phyloP scores from a whole-genome alignment of 306 rosid species.

The Glycyrrhiza uralensis region DNA sequence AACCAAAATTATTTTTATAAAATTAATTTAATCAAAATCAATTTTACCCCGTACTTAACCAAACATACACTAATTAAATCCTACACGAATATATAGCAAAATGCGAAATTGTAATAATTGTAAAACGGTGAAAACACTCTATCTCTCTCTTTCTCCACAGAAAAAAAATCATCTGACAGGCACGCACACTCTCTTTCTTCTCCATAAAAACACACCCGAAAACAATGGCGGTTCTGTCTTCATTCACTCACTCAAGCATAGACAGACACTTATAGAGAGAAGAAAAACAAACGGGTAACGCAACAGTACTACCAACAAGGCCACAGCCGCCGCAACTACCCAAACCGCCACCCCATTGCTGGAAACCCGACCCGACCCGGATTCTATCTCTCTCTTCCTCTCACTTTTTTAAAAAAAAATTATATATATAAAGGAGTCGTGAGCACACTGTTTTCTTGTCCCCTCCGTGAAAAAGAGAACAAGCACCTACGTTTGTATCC shows the following conservation, averaged over 20 bases:
- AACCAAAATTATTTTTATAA: too few relatives aligned
- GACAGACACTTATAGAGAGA: neutral
- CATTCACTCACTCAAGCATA: slow-evolving; percentile 52
- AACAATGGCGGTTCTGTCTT: slow-evolving; percentile 68
- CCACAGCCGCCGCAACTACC: slow-evolving; percentile 10
- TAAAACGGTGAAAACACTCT: slow-evolving; percentile 7
- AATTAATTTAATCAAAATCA: too few relatives aligned
- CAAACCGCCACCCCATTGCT: slow-evolving; percentile 2
- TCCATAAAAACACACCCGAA: slow-evolving; percentile 41
- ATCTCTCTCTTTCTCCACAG: neutral
- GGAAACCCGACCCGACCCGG: slow-evolving; percentile 26
- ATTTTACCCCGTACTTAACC: too few relatives aligned
- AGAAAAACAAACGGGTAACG: slow-evolving; percentile 1
- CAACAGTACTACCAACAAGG: slow-evolving; percentile 26
- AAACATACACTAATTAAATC: too few relatives aligned
- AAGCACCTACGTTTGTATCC: slow-evolving; percentile 9
- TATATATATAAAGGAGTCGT: neutral
- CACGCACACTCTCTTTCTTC: slow-evolving; percentile 21
- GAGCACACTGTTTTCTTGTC: slow-evolving; percentile 19
- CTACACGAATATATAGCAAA: too few relatives aligned
- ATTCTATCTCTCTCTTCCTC: neutral
- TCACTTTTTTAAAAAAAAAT: too few relatives aligned
- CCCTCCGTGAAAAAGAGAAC: slow-evolving; percentile 20
- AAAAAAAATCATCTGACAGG: slow-evolving; percentile 41
- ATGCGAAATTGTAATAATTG: slow-evolving; percentile 18